Evolutionary conservation across 768 basidiomycete genomes (phyloP).

Genomic region (Tricholomella constricta): DNA sequence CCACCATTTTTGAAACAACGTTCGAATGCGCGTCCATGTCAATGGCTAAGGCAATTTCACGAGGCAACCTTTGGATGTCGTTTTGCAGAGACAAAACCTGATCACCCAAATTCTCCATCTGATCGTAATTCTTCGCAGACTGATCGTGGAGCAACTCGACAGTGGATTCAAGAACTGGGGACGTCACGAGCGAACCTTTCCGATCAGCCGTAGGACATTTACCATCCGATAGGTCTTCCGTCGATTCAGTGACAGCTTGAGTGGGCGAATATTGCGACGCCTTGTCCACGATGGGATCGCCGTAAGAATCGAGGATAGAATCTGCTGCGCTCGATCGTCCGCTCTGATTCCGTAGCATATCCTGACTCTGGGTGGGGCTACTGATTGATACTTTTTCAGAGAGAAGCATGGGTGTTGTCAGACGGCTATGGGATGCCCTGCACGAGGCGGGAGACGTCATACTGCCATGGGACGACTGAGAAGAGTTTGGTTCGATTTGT

Average conservation of each 20-base stretch:
- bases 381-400: background rate
- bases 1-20: slow-evolving; percentile 8
- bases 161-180: slow-evolving; percentile 1
- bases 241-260: background rate
- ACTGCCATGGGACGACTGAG: slow-evolving; percentile 14
- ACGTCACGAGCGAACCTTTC: background rate
- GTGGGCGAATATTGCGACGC: background rate
- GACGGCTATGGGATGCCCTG: slow-evolving; percentile 6
- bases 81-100: slow-evolving; percentile 16
- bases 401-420: slow-evolving; percentile 14
- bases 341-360: slow-evolving; percentile 12
- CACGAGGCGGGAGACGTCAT: slow-evolving; percentile 11
- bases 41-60: slow-evolving; percentile 10
- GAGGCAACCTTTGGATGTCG: slow-evolving; percentile 13
- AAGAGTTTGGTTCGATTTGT: slow-evolving; percentile 49
- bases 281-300: background rate
- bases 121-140: slow-evolving; percentile 4
- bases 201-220: background rate
- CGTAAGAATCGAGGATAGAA: slow-evolving; percentile 30
- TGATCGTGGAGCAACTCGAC: slow-evolving; percentile 13
- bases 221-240: background rate
- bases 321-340: slow-evolving; percentile 17
- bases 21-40: background rate
- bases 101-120: slow-evolving; percentile 3
- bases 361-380: background rate